These are phyloP conservation scores for Calvatia gigantea DNA, from an alignment of 768 basidiomycete species.

Conservation along the genomic window DNA sequence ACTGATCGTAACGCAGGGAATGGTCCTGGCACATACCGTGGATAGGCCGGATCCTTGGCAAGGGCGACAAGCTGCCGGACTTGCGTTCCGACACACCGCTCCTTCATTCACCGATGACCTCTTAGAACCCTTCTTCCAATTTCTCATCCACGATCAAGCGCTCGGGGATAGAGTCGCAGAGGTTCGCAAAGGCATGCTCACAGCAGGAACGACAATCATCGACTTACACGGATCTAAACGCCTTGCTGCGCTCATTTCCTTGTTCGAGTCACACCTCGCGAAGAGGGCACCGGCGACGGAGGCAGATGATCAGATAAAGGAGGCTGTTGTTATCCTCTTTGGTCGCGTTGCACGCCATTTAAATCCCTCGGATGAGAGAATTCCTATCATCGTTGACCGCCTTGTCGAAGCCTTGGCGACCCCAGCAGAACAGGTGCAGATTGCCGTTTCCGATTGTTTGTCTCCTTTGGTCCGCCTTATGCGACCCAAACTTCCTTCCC, in stretches of 20 bases:
- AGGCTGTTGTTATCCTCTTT: constrained; percentile 92
- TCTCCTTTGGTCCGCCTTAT: constrained; percentile 80
- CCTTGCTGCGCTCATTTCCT: constrained; percentile 69
- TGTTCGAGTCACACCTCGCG: constrained; percentile 78
- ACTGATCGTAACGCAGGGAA: constrained; percentile 54
- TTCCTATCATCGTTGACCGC: constrained; percentile 79
- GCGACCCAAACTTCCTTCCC: constrained; percentile 48
- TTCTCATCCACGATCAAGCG: constrained; percentile 82
- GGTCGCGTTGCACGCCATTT: constrained; percentile 91
- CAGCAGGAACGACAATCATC: constrained; percentile 76
- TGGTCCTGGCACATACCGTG: constrained; percentile 87
- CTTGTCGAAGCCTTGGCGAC: constrained; percentile 89
- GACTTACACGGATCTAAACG: constrained; percentile 76
- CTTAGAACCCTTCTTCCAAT: constrained; percentile 74
- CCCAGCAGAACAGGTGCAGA: constrained; percentile 93
- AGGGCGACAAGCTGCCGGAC: constrained; percentile 70
- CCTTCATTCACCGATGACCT: constrained; percentile 58
- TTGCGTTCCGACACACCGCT: constrained; percentile 64
- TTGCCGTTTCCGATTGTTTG: constrained; percentile 94
- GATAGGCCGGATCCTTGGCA: constrained; percentile 89
- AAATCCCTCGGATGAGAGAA: constrained; percentile 68
- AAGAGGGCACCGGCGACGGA: constrained; percentile 57
- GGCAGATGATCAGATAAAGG: constrained; percentile 84
- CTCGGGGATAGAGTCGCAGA: constrained; percentile 81
- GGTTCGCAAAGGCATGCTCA: constrained; percentile 86